phyloP scores from a whole-genome alignment of 306 rosid species.

The Cucumis cinereus region DNA sequence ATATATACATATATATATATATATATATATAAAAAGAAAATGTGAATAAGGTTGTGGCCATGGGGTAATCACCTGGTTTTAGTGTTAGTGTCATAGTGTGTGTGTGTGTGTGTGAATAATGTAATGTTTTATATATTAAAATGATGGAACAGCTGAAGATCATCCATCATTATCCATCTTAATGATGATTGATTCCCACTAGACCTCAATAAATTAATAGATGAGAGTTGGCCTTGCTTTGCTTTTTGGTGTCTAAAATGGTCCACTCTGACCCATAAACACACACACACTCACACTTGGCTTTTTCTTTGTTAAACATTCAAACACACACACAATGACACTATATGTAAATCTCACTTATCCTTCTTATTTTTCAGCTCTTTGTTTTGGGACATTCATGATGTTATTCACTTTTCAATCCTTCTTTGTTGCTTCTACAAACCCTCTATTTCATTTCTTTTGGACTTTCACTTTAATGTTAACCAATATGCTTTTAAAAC shows the following conservation, averaged over 20 bases:
- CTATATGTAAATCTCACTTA: neutral
- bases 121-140: too few relatives aligned
- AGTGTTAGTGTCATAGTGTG: too few relatives aligned
- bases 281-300: too few relatives aligned
- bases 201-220: neutral
- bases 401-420: neutral
- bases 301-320: neutral
- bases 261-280: conserved; percentile 6
- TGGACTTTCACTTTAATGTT: neutral
- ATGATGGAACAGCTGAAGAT: neutral
- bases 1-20: too few relatives aligned
- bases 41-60: neutral
- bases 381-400: neutral
- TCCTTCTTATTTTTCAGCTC: neutral
- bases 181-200: conserved; percentile 7
- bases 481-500: neutral
- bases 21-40: too few relatives aligned
- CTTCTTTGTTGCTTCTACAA: neutral
- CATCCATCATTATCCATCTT: neutral
- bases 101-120: neutral
- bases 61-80: neutral
- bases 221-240: conserved; percentile 6
- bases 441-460: neutral
- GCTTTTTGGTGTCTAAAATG: conserved; percentile 1
- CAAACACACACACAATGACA: neutral